Evolutionary conservation across 2,329 filamentous ascomycete genomes (phyloP).

Genomic region (Pyricularia sp.): DNA sequence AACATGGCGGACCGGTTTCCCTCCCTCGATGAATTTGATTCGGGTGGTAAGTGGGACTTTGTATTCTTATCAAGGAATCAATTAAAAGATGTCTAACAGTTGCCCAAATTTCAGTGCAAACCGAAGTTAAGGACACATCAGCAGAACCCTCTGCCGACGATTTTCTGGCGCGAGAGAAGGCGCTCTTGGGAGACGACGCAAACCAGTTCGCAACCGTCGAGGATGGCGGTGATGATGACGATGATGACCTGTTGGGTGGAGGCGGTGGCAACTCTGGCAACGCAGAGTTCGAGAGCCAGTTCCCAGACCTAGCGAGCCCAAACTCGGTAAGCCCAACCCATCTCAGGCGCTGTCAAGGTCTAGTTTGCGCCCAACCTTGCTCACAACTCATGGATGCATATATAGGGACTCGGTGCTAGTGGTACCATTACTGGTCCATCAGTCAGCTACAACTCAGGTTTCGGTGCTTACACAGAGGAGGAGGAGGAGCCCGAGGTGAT

Average conservation of each 20-base stretch:
- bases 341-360: background rate
- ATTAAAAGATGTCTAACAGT: background rate
- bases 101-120: conserved; percentile 47
- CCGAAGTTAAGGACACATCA: conserved; percentile 49
- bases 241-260: conserved; percentile 62
- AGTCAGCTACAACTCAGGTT: conserved; percentile 53
- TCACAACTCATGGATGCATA: background rate
- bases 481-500: conserved; percentile 87
- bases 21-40: conserved; percentile 69
- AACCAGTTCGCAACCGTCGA: conserved; percentile 75
- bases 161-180: conserved; percentile 88
- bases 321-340: conserved; percentile 51
- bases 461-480: conserved; percentile 45
- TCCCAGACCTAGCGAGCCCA: conserved; percentile 62
- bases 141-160: conserved; percentile 60
- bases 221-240: conserved; percentile 58
- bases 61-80: background rate
- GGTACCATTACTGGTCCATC: conserved; percentile 72
- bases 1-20: conserved; percentile 72
- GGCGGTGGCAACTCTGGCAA: conserved; percentile 35
- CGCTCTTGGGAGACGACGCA: conserved; percentile 83
- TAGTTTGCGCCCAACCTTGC: background rate
- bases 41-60: conserved; percentile 38
- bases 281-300: conserved; percentile 72
- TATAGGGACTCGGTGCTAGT: conserved; percentile 60